These are phyloP conservation scores for Punctularia strigosozonata DNA, from an alignment of 768 basidiomycete species.

Conservation along the genomic window DNA sequence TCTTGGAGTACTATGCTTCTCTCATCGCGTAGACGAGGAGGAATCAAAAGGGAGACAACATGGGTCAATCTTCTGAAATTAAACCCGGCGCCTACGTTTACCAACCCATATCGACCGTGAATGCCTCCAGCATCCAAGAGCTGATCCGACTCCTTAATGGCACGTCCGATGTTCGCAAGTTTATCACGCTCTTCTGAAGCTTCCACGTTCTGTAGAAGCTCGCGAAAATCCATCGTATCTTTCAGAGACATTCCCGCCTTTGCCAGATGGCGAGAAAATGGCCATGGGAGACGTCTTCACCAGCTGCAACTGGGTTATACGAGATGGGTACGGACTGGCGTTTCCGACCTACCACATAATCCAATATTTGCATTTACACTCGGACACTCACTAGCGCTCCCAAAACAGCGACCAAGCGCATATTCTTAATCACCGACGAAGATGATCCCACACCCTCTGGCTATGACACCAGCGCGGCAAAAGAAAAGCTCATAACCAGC, in stretches of 20 bases:
- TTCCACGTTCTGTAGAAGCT: conserved; percentile 33
- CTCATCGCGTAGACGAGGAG: conserved; percentile 18
- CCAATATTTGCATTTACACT: neutral
- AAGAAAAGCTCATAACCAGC: conserved; percentile 49
- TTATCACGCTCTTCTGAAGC: conserved; percentile 3
- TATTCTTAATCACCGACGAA: conserved; percentile 89
- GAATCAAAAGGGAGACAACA: conserved; percentile 22
- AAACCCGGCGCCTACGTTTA: conserved; percentile 63
- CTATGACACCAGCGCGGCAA: conserved; percentile 37
- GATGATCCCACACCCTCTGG: conserved; percentile 69
- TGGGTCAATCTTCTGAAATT: conserved; percentile 38
- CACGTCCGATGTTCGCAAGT: conserved; percentile 17
- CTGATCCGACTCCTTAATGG: conserved; percentile 71
- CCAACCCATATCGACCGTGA: conserved; percentile 67
- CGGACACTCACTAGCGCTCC: conserved; percentile 40
- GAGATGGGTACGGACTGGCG: conserved; percentile 56
- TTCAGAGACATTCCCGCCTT: conserved; percentile 50
- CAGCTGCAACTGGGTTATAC: conserved; percentile 80
- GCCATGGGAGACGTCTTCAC: conserved; percentile 87
- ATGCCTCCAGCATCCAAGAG: conserved; percentile 71
- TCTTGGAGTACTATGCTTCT: too few relatives aligned
- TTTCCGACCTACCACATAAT: neutral
- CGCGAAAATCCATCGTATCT: conserved; percentile 52
- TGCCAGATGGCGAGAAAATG: conserved; percentile 41
- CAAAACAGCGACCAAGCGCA: conserved; percentile 83